A percentile compares a stretch with the other conserved stretches of the same genome.
Evolutionary conservation across 441 rosid species (phyloP).

Genomic region (Rhodomyrtus psidioides): DNA sequence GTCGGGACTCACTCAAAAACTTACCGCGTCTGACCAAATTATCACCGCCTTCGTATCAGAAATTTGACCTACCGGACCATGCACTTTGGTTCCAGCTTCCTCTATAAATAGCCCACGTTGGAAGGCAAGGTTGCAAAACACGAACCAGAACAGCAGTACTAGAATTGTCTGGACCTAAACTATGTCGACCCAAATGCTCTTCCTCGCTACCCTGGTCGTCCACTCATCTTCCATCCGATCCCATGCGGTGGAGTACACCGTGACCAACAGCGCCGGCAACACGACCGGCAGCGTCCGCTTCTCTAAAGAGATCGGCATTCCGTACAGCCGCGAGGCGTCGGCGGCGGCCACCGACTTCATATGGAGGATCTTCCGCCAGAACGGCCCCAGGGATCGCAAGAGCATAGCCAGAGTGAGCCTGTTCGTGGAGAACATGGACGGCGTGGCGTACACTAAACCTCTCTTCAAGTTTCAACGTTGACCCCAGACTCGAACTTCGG

Average conservation of each 20-base stretch:
- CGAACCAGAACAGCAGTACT: background rate
- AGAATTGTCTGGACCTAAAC: background rate
- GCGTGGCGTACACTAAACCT: background rate
- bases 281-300: background rate
- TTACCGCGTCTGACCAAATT: background rate
- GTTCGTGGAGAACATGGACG: background rate
- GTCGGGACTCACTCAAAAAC: too few relatives aligned
- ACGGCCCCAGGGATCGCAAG: background rate
- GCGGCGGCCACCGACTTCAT: background rate
- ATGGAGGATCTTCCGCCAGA: background rate
- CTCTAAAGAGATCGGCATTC: background rate
- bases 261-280: background rate
- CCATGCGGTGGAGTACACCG: background rate
- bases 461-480: background rate
- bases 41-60: background rate
- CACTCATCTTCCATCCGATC: background rate
- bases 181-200: background rate
- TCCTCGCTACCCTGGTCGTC: background rate
- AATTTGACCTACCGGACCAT: background rate
- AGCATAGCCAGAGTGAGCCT: background rate
- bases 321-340: background rate
- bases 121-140: background rate
- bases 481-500: background rate
- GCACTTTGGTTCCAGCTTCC: background rate
- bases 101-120: background rate